Conservation (phyloP, 2,329 filamentous ascomycete species). For the Dothidotthia symphoricarpi region DNA sequence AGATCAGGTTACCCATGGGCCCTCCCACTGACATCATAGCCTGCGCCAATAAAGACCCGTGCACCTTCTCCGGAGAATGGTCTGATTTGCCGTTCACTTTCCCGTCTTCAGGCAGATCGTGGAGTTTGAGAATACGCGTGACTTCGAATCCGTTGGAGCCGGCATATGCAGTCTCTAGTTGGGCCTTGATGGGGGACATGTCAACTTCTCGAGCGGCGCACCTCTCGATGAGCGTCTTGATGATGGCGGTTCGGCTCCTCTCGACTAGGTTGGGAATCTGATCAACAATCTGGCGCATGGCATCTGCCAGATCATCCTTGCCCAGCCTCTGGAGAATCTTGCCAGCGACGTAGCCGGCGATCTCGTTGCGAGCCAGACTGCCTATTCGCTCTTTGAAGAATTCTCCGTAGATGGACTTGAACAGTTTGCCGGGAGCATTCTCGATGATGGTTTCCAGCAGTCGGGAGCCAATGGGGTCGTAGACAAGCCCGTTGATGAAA, state of each 20-base stretch:
- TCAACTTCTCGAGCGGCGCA: slow-evolving; percentile 67
- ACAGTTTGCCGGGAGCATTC: slow-evolving; percentile 79
- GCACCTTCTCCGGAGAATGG: slow-evolving; percentile 58
- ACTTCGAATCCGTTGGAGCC: slow-evolving; percentile 53
- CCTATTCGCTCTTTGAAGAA: slow-evolving; percentile 78
- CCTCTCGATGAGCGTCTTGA: slow-evolving; percentile 80
- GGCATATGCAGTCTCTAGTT: slow-evolving; percentile 59
- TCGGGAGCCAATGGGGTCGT: slow-evolving; percentile 86
- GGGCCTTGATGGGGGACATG: slow-evolving; percentile 54
- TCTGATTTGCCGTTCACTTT: slow-evolving; percentile 31
- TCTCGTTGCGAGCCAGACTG: slow-evolving; percentile 81
- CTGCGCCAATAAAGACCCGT: slow-evolving; percentile 80
- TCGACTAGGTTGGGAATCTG: slow-evolving; percentile 71
- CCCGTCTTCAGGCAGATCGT: slow-evolving; percentile 44
- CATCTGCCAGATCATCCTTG: slow-evolving; percentile 78
- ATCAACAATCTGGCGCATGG: slow-evolving; percentile 68
- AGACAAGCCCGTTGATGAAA: slow-evolving; percentile 84
- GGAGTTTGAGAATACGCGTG: slow-evolving; percentile 60
- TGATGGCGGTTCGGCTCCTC: slow-evolving; percentile 72
- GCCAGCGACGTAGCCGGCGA: slow-evolving; percentile 83
- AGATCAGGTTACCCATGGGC: slow-evolving; percentile 65
- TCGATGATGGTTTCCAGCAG: slow-evolving; percentile 83
- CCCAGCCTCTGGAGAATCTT: slow-evolving; percentile 78
- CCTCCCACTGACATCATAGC: slow-evolving; percentile 75
- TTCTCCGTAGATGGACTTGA: slow-evolving; percentile 81